Percentiles rank a stretch among this genome's conserved stretches.
phyloP scores from a whole-genome alignment of 257 asterid species.

The Sherardia arvensis region DNA sequence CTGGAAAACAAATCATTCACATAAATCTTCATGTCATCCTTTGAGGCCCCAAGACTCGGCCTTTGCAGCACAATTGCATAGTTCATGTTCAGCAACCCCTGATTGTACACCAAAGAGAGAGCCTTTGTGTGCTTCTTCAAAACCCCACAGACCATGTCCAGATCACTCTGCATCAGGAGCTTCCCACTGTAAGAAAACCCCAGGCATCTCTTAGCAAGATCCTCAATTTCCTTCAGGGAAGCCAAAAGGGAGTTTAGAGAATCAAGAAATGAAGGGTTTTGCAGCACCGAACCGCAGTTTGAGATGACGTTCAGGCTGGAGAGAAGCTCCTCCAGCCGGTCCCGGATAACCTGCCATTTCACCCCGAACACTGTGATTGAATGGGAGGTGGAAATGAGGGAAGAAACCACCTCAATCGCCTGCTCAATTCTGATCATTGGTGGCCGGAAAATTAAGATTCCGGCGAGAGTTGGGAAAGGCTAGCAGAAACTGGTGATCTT shows the following conservation, averaged over 20 bases:
- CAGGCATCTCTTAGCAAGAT: conserved; percentile 43
- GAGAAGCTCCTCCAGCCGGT: conserved; percentile 64
- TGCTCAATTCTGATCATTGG: conserved; percentile 23
- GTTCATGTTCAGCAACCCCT: conserved; percentile 54
- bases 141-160: conserved; percentile 46
- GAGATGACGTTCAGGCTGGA: conserved; percentile 56
- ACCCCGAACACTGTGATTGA: conserved; percentile 53
- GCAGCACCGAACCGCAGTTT: conserved; percentile 45
- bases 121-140: conserved; percentile 39
- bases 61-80: conserved; percentile 63
- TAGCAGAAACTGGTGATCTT: conserved; percentile 8
- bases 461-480: conserved; percentile 22
- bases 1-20: conserved; percentile 57
- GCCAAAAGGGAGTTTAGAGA: conserved; percentile 42
- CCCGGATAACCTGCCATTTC: conserved; percentile 56
- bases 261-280: conserved; percentile 34
- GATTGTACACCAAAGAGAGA: conserved; percentile 51
- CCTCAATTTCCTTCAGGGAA: conserved; percentile 38
- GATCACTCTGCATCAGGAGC: conserved; percentile 88
- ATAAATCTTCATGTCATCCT: conserved; percentile 63
- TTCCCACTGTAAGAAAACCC: conserved; percentile 61
- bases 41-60: conserved; percentile 61
- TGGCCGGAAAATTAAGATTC: conserved; percentile 19
- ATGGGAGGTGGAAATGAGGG: conserved; percentile 54
- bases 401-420: conserved; percentile 36